These are phyloP conservation scores for Paraurostyla sp. DNA, from an alignment of 73 alveolate genomes.

Conservation along the genomic window DNA sequence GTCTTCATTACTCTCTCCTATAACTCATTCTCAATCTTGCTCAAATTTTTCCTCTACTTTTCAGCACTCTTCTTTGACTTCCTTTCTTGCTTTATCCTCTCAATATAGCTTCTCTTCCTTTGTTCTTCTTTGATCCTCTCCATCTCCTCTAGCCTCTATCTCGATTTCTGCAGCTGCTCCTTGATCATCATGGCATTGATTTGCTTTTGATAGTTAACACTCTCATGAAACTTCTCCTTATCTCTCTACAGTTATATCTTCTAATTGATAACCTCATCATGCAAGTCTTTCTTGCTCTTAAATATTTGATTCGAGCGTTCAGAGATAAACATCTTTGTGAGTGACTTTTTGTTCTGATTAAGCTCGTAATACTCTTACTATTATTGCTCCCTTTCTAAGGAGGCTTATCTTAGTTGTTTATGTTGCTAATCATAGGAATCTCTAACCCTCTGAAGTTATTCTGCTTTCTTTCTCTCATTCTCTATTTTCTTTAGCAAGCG, in stretches of 20 bases:
- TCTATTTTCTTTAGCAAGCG: constrained; percentile 16
- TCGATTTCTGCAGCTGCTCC: background rate
- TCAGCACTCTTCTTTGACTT: constrained; percentile 6
- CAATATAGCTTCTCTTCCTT: constrained; percentile 21
- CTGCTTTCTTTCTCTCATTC: constrained; percentile 37
- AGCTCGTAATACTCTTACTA: background rate
- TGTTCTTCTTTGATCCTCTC: background rate
- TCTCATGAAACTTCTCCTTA: background rate
- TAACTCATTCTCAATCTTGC: constrained; percentile 15
- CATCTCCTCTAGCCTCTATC: background rate
- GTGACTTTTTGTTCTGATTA: background rate
- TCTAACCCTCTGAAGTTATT: background rate
- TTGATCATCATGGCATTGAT: constrained; percentile 21
- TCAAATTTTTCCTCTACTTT: background rate
- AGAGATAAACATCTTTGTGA: background rate
- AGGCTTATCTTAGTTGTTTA: background rate
- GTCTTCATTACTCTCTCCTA: background rate
- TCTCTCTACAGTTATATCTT: background rate
- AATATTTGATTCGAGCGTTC: background rate
- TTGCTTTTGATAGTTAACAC: background rate
- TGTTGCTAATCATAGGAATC: background rate
- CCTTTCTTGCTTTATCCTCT: constrained; percentile 1
- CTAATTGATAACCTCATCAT: background rate
- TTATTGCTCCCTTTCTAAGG: background rate
- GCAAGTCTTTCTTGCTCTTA: background rate